phyloP scores from a whole-genome alignment of 352 stramenopile species.

The Phytophthora fragariaefolia region DNA sequence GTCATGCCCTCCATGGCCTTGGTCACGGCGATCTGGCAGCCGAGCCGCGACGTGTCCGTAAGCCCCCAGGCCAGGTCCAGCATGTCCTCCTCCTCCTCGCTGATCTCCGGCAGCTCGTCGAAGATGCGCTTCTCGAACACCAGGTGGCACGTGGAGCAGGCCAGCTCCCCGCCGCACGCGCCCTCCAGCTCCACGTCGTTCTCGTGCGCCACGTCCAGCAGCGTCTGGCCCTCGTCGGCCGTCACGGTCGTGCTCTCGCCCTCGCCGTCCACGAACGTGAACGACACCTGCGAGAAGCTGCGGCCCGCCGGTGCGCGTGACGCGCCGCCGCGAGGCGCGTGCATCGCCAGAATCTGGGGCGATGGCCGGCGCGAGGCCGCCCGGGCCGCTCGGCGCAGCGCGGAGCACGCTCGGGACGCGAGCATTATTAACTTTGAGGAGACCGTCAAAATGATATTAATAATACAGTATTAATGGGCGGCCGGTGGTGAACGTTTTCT shows the following conservation, averaged over 20 bases:
- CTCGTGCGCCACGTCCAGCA: slow-evolving; percentile 92
- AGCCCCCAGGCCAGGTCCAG: slow-evolving; percentile 94
- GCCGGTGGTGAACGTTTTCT: not conserved
- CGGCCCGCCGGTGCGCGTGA: not conserved
- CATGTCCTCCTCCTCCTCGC: slow-evolving; percentile 96
- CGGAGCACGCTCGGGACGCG: slow-evolving; percentile 3
- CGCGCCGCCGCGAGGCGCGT: not conserved
- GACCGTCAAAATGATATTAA: not conserved
- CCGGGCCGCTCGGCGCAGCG: slow-evolving; percentile 13
- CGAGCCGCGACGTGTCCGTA: slow-evolving; percentile 93
- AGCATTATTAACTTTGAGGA: too few relatives aligned
- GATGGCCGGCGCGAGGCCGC: slow-evolving; percentile 15
- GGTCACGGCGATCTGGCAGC: slow-evolving; percentile 92
- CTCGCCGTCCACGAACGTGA: slow-evolving; percentile 87
- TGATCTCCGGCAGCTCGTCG: slow-evolving; percentile 86
- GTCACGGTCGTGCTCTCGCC: slow-evolving; percentile 71
- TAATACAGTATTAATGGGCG: too few relatives aligned
- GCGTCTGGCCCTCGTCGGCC: slow-evolving; percentile 74
- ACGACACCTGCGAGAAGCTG: slow-evolving; percentile 57
- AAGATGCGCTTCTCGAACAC: slow-evolving; percentile 92
- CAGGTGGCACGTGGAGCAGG: slow-evolving; percentile 95
- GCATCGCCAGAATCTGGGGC: not conserved
- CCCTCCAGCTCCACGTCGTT: slow-evolving; percentile 95
- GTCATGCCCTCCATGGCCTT: slow-evolving; percentile 87
- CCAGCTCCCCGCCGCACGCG: slow-evolving; percentile 92